Conservation (phyloP, 192 early-diverging fungal genomes). For the Gorgonomyces haynaldii region DNA sequence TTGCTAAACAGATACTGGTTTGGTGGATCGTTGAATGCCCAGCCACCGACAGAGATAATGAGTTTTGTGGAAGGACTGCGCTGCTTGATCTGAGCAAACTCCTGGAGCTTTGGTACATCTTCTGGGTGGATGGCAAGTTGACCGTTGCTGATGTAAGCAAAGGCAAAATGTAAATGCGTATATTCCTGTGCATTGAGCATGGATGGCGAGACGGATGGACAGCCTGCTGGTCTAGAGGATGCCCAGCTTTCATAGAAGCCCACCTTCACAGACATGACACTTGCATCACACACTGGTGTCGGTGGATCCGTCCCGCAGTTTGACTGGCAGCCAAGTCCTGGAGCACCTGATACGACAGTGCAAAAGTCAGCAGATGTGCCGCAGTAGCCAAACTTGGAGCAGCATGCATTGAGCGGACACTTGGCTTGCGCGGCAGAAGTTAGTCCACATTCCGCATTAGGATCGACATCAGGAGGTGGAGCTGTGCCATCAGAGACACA, state of each 20-base stretch:
- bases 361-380: slow-evolving; percentile 2
- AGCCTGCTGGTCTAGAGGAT: neutral
- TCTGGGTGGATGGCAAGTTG: neutral
- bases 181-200: neutral
- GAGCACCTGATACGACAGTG: neutral
- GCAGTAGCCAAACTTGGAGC: neutral
- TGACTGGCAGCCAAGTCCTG: too few relatives aligned
- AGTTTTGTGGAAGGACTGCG: neutral
- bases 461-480: neutral
- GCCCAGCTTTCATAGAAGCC: neutral
- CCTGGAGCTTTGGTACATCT: neutral
- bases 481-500: neutral
- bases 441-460: neutral
- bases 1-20: neutral
- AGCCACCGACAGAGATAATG: slow-evolving; percentile 2
- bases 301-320: too few relatives aligned
- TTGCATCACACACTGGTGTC: too few relatives aligned
- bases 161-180: neutral
- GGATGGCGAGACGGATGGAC: neutral
- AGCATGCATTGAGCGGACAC: neutral
- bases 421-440: neutral
- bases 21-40: slow-evolving; percentile 4
- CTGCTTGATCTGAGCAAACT: neutral
- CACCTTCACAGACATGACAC: neutral
- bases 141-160: too few relatives aligned